A percentile compares a stretch with the other conserved stretches of the same genome.
Evolutionary conservation across 164 flowering plant species (phyloP).

Genomic region (Piper betle): DNA sequence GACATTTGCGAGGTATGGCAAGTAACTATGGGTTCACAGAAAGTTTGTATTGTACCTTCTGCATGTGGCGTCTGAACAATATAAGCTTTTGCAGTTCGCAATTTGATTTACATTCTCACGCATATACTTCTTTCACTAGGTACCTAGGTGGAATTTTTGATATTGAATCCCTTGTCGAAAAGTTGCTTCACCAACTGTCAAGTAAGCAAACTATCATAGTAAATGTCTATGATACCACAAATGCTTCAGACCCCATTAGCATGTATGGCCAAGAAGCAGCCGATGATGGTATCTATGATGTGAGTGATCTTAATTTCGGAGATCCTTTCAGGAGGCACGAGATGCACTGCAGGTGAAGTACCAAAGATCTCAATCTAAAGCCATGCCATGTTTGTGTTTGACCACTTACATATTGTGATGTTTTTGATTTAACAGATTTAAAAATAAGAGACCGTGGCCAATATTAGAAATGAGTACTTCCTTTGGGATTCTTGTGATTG

Average conservation of each 20-base stretch:
- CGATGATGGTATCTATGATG: constrained; percentile 31
- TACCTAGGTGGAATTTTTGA: constrained; percentile 87
- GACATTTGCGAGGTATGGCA: too few species aligned
- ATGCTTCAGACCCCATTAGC: constrained; percentile 56
- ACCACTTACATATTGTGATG: not conserved
- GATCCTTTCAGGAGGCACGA: constrained; percentile 92
- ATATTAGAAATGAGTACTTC: constrained; percentile 52
- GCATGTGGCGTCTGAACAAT: too few species aligned
- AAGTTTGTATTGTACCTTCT: too few species aligned
- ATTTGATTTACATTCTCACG: too few species aligned
- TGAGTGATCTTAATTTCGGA: constrained; percentile 71
- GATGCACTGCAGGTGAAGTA: constrained; percentile 84
- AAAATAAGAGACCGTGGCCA: constrained; percentile 74
- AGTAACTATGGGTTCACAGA: too few species aligned
- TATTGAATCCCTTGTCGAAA: constrained; percentile 84
- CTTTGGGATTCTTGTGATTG: constrained; percentile 54
- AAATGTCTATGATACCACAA: constrained; percentile 81
- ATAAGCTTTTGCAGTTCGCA: too few species aligned
- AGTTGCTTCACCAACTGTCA: constrained; percentile 87
- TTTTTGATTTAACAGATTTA: constrained; percentile 43
- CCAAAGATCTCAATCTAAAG: not conserved
- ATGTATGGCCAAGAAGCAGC: constrained; percentile 67
- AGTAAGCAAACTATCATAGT: constrained; percentile 87
- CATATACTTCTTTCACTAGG: constrained; percentile 23
- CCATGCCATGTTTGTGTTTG: not conserved